These are phyloP conservation scores for Fusarium solani-melongenae DNA, from an alignment of 2,329 filamentous ascomycete genomes.

Conservation along the genomic window DNA sequence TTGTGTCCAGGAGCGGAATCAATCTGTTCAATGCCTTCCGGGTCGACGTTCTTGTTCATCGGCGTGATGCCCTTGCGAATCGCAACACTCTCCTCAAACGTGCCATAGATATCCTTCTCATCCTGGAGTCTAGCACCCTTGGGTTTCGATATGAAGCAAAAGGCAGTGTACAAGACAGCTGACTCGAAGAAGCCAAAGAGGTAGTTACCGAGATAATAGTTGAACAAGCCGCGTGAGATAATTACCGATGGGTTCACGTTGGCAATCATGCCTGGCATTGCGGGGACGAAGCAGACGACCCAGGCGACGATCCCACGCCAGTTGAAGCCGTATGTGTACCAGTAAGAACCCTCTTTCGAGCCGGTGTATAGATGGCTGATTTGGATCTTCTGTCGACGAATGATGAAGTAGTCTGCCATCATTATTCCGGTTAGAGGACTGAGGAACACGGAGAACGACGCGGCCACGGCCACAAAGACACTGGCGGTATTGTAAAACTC, in stretches of 20 bases:
- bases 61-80: neutral
- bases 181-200: neutral
- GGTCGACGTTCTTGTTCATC: neutral
- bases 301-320: neutral
- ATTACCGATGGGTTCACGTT: neutral
- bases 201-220: neutral
- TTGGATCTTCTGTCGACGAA: neutral
- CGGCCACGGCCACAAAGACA: neutral
- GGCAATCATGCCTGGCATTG: neutral
- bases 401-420: neutral
- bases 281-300: neutral
- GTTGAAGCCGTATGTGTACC: neutral
- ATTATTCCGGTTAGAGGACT: neutral
- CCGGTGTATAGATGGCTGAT: neutral
- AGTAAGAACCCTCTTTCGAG: neutral
- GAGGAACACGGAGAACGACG: neutral
- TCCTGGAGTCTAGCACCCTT: neutral
- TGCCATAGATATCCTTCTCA: neutral
- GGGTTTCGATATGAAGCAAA: neutral
- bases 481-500: neutral
- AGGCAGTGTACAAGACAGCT: neutral
- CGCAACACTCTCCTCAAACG: neutral
- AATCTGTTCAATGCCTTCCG: neutral
- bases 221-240: neutral
- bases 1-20: neutral